Evolutionary conservation across 2,329 filamentous ascomycete species (phyloP).

Genomic region (Madurella fahalii): DNA sequence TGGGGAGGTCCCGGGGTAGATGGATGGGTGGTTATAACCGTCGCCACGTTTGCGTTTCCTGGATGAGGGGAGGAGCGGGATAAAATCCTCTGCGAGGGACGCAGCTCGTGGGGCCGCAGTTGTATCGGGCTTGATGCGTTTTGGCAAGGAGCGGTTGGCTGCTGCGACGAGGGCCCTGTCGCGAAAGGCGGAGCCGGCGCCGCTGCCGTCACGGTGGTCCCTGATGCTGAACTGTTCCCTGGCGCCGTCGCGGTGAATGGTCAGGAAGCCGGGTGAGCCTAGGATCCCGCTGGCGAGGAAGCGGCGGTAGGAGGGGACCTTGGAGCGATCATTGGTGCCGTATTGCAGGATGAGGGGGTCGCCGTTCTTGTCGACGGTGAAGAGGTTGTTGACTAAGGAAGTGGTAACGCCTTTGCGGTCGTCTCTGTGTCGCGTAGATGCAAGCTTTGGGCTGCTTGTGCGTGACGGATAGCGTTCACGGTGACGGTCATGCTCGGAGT

Average conservation of each 20-base stretch:
- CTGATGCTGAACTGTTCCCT: slow-evolving; percentile 52
- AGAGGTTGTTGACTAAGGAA: slow-evolving; percentile 36
- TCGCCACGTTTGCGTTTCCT: slow-evolving; percentile 41
- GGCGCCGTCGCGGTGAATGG: slow-evolving; percentile 63
- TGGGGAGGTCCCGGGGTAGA: slow-evolving; percentile 52
- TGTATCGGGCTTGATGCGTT: slow-evolving; percentile 39
- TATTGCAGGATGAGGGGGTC: slow-evolving; percentile 73
- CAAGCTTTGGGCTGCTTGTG: background rate
- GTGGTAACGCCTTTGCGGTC: background rate
- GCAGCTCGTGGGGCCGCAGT: slow-evolving; percentile 16
- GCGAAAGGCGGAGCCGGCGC: slow-evolving; percentile 37
- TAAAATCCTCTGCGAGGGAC: slow-evolving; percentile 39
- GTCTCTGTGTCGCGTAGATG: background rate
- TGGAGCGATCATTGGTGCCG: slow-evolving; percentile 67
- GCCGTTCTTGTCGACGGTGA: slow-evolving; percentile 67
- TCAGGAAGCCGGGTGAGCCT: slow-evolving; percentile 56
- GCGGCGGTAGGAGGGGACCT: slow-evolving; percentile 67
- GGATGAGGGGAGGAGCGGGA: slow-evolving; percentile 39
- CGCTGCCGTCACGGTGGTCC: slow-evolving; percentile 40
- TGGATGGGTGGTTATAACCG: slow-evolving; percentile 41
- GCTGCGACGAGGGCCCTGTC: slow-evolving; percentile 48
- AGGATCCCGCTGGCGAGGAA: slow-evolving; percentile 66
- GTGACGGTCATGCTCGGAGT: background rate
- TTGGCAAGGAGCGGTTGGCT: slow-evolving; percentile 35
- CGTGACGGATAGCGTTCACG: slow-evolving; percentile 2